Percentiles rank a stretch among this genome's conserved stretches.
phyloP scores from a whole-genome alignment of 768 basidiomycete genomes.

The Termitomyces sp. region DNA sequence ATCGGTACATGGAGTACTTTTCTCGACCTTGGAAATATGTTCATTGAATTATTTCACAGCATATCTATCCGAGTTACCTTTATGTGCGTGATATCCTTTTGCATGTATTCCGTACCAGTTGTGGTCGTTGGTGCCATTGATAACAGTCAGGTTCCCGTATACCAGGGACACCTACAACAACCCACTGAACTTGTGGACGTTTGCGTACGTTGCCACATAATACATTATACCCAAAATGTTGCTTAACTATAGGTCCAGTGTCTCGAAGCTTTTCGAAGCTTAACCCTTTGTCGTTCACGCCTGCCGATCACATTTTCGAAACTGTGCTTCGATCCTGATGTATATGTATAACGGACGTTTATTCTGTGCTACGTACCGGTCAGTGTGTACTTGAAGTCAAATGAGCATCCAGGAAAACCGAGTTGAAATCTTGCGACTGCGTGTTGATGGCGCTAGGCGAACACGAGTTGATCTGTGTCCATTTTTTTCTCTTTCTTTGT shows the following conservation, averaged over 20 bases:
- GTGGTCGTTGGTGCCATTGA: background rate
- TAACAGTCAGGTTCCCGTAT: conserved; percentile 56
- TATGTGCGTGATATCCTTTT: conserved; percentile 21
- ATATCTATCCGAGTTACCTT: conserved; percentile 40
- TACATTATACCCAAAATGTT: background rate
- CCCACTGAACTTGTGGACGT: conserved; percentile 57
- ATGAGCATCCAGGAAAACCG: background rate
- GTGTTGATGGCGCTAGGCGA: too few relatives aligned
- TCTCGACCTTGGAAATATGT: background rate
- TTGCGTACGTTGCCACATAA: conserved; percentile 39
- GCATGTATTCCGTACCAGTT: background rate
- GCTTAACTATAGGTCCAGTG: background rate
- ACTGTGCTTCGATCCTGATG: background rate
- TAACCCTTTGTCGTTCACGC: background rate
- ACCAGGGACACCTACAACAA: conserved; percentile 63
- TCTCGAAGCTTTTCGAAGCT: conserved; percentile 10
- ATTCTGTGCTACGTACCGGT: background rate
- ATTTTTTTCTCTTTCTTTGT: background rate
- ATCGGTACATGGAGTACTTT: conserved; percentile 28
- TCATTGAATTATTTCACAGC: conserved; percentile 23
- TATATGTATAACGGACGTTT: background rate
- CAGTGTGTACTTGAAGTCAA: background rate
- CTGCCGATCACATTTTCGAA: background rate
- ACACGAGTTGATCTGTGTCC: background rate
- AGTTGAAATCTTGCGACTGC: background rate